These are phyloP conservation scores for Heliosperma pusillum DNA, from an alignment of 148 eudicot genomes.

Conservation along the genomic window DNA sequence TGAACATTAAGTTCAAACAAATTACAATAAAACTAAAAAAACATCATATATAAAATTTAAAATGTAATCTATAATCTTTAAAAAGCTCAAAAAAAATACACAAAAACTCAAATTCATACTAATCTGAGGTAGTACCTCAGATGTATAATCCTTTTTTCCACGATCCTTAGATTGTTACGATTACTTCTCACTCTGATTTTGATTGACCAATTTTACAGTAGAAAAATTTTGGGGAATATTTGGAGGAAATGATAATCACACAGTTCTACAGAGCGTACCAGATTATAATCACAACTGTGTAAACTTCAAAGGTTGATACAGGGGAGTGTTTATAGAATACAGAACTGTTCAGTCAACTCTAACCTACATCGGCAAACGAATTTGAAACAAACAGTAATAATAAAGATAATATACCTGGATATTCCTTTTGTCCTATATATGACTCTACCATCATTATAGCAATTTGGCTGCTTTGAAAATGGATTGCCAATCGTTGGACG, in stretches of 20 bases:
- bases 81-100: too few species aligned
- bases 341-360: background rate
- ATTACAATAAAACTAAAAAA: too few species aligned
- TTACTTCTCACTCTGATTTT: background rate
- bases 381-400: background rate
- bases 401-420: conserved; percentile 6
- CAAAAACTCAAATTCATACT: too few species aligned
- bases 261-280: background rate
- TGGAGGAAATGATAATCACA: background rate
- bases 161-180: background rate
- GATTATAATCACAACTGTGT: background rate
- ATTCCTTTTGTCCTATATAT: background rate
- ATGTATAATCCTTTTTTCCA: too few species aligned
- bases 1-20: too few species aligned
- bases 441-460: background rate
- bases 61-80: too few species aligned
- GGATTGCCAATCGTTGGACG: conserved; percentile 12
- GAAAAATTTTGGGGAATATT: background rate
- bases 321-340: background rate
- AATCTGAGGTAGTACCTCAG: too few species aligned
- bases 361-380: background rate
- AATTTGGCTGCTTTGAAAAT: conserved; percentile 6
- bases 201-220: background rate
- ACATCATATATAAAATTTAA: too few species aligned
- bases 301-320: background rate